Percentiles rank a stretch among this genome's conserved stretches.
phyloP scores from a whole-genome alignment of 805 yeast species.

The Cyberlindnera amylophila region DNA sequence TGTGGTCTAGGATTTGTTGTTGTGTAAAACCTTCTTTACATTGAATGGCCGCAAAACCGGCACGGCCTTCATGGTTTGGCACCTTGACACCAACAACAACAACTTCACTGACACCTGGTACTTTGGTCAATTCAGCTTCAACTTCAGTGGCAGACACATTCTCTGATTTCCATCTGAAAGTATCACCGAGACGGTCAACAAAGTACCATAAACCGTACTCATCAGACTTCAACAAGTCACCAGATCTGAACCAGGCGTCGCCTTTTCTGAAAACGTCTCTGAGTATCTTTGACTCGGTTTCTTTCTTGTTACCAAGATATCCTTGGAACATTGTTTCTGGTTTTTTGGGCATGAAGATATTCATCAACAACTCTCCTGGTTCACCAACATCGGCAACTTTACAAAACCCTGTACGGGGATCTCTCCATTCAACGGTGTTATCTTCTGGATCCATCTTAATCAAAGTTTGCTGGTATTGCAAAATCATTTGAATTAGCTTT shows the following conservation, averaged over 20 bases:
- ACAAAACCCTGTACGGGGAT: conserved; percentile 62
- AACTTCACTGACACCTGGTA: conserved; percentile 48
- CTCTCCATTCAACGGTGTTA: conserved; percentile 65
- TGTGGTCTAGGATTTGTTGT: conserved; percentile 33
- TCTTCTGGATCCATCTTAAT: conserved; percentile 81
- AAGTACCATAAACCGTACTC: conserved; percentile 69
- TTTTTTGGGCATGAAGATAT: conserved; percentile 56
- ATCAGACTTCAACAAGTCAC: conserved; percentile 75
- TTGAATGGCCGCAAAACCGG: conserved; percentile 82
- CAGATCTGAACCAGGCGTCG: conserved; percentile 88
- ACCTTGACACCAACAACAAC: conserved; percentile 87
- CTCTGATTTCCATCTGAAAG: conserved; percentile 95
- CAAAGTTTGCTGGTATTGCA: conserved; percentile 52
- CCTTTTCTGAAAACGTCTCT: conserved; percentile 76
- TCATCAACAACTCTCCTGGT: conserved; percentile 87
- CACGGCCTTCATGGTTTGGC: conserved; percentile 89
- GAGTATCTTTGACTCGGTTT: conserved; percentile 72
- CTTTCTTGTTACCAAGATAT: conserved; percentile 73
- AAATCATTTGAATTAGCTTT: conserved; percentile 45
- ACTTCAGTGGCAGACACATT: conserved; percentile 93
- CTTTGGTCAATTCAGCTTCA: conserved; percentile 59
- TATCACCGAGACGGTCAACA: conserved; percentile 91
- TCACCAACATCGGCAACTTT: conserved; percentile 50
- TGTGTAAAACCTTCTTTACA: conserved; percentile 28
- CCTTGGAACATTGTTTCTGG: conserved; percentile 85